Percentiles rank a stretch among this genome's conserved stretches.
These are phyloP conservation scores for Trichoderma aggressivum DNA, from an alignment of 2,329 filamentous ascomycete species.

Conservation along the genomic window DNA sequence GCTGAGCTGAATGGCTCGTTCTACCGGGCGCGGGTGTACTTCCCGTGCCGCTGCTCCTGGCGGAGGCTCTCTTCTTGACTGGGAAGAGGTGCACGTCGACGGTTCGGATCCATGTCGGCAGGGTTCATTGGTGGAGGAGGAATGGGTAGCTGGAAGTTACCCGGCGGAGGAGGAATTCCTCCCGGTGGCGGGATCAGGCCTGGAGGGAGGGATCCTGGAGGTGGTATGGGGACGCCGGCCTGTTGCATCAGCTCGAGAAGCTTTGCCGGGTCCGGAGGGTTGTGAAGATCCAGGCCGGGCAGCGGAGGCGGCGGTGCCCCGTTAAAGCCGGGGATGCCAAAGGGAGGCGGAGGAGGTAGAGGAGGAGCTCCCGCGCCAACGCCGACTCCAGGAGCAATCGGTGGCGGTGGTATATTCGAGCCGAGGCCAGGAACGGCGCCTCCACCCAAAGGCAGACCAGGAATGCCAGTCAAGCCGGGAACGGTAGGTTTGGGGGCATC, in stretches of 20 bases:
- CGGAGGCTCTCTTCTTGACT: conserved; percentile 80
- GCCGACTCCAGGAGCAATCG: conserved; percentile 51
- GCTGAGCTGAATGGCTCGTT: background rate
- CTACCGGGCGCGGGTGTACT: conserved; percentile 55
- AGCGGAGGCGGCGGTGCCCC: conserved; percentile 49
- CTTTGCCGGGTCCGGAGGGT: conserved; percentile 59
- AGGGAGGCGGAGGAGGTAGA: conserved; percentile 45
- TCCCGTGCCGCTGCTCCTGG: conserved; percentile 67
- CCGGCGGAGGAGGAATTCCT: conserved; percentile 33
- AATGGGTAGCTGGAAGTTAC: conserved; percentile 33
- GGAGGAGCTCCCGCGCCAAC: conserved; percentile 38
- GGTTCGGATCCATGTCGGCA: conserved; percentile 31
- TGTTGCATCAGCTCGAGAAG: conserved; percentile 64
- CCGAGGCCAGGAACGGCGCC: conserved; percentile 40
- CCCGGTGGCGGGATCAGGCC: conserved; percentile 43
- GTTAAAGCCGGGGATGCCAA: conserved; percentile 50
- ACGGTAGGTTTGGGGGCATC: conserved; percentile 54
- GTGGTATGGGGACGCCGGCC: conserved; percentile 60
- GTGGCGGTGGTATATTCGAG: conserved; percentile 42
- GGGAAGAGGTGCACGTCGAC: conserved; percentile 66
- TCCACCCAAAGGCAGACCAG: conserved; percentile 48
- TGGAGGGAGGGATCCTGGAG: conserved; percentile 44
- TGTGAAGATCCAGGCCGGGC: conserved; percentile 55
- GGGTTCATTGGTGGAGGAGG: conserved; percentile 41
- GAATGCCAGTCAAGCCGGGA: conserved; percentile 46